phyloP scores from a whole-genome alignment of 805 yeast species.

The Wickerhamiella shivajii region DNA sequence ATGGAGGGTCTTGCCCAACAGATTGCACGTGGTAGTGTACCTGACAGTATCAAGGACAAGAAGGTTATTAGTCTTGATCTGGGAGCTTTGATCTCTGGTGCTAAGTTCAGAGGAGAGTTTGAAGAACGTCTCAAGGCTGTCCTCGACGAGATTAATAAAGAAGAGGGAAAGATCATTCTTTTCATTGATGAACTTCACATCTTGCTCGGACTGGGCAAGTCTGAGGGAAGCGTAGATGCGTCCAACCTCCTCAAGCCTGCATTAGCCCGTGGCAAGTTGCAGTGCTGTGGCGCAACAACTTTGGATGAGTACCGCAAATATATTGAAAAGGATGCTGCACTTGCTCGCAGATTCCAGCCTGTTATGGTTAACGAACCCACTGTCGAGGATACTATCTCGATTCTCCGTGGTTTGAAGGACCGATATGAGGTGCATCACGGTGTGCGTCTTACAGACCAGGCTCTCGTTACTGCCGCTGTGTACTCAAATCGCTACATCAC shows the following conservation, averaged over 20 bases:
- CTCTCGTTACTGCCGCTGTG: constrained; percentile 85
- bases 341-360: constrained; percentile 87
- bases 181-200: constrained; percentile 88
- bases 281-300: constrained; percentile 95
- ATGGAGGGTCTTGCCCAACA: constrained; percentile 95
- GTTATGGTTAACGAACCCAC: constrained; percentile 77
- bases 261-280: constrained; percentile 78
- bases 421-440: constrained; percentile 96
- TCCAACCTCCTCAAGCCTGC: constrained; percentile 87
- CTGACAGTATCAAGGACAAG: constrained; percentile 83
- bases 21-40: constrained; percentile 82
- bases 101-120: constrained; percentile 91
- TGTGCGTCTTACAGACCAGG: constrained; percentile 83
- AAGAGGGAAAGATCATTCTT: constrained; percentile 59
- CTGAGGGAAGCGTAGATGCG: constrained; percentile 93
- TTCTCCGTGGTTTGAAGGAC: constrained; percentile 85
- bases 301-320: constrained; percentile 83
- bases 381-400: constrained; percentile 81
- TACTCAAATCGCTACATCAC: constrained; percentile 81
- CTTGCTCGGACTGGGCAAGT: constrained; percentile 78
- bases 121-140: constrained; percentile 78
- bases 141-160: constrained; percentile 68
- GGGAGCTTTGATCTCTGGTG: constrained; percentile 84
- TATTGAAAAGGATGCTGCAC: constrained; percentile 91
- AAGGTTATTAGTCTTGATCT: constrained; percentile 71